phyloP scores from a whole-genome alignment of 768 basidiomycete species.

The Auricularia sp. region DNA sequence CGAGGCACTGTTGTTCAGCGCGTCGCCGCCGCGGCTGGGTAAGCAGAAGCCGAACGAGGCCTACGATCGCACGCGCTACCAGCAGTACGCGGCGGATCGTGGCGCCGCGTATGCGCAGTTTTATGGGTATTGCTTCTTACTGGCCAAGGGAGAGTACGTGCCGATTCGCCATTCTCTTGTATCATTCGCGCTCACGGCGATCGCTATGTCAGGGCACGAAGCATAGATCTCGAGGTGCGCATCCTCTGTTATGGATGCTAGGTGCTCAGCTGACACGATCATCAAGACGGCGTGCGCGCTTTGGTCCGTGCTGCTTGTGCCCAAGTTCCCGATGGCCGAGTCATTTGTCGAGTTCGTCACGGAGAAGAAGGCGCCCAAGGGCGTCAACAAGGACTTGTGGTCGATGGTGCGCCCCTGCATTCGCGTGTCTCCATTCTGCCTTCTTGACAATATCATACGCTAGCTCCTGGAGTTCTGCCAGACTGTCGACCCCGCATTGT shows the following conservation, averaged over 20 bases:
- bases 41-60: conserved; percentile 28
- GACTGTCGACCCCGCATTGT: conserved; percentile 46
- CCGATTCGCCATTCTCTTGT: neutral
- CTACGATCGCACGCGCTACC: conserved; percentile 47
- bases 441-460: neutral
- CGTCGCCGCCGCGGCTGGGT: conserved; percentile 30
- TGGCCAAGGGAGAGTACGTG: conserved; percentile 64
- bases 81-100: conserved; percentile 36
- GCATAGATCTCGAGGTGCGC: conserved; percentile 72
- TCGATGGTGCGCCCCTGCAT: conserved; percentile 46
- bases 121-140: conserved; percentile 59
- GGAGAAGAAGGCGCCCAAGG: conserved; percentile 54
- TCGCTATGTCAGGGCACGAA: conserved; percentile 47
- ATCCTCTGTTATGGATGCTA: neutral
- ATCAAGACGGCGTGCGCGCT: conserved; percentile 56
- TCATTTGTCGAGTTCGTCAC: conserved; percentile 57
- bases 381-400: conserved; percentile 80
- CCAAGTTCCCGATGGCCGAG: conserved; percentile 54
- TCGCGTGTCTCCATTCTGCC: neutral
- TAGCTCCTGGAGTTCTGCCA: conserved; percentile 72
- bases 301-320: conserved; percentile 65
- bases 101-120: conserved; percentile 50
- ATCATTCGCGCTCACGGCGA: neutral
- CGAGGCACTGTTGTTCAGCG: conserved; percentile 46
- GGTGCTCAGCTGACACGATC: neutral